A percentile compares a stretch with the other conserved stretches of the same genome.
phyloP scores from a whole-genome alignment of 257 asterid genomes.

The Misopates orontium region DNA sequence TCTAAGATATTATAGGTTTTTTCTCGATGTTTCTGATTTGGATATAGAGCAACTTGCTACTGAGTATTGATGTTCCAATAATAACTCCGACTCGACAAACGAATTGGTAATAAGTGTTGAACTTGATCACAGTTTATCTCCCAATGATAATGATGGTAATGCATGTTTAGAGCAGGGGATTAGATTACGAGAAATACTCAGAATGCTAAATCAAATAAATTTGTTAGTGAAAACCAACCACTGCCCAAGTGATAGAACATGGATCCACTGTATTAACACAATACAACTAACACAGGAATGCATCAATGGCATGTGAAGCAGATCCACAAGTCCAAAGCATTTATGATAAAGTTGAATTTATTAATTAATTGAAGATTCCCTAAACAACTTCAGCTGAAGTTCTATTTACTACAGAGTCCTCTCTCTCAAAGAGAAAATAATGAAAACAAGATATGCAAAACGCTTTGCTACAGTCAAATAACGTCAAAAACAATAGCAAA shows the following conservation, averaged over 20 bases:
- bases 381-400: neutral
- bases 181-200: no score
- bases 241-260: neutral
- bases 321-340: slow-evolving; percentile 10
- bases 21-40: neutral
- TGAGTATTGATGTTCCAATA: neutral
- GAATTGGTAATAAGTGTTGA: neutral
- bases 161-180: no score
- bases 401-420: no score
- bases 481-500: slow-evolving; percentile 11
- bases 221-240: no score
- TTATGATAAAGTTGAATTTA: neutral
- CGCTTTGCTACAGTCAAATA: neutral
- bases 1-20: neutral
- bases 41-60: neutral
- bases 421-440: neutral
- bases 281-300: no score
- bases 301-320: no score
- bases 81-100: neutral
- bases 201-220: no score
- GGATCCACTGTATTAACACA: neutral
- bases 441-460: slow-evolving; percentile 5
- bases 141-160: no score
- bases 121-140: no score
- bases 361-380: neutral